A percentile compares a stretch with the other conserved stretches of the same genome.
These are phyloP conservation scores for Lojkania enalia DNA, from an alignment of 2,329 filamentous ascomycete genomes.

Conservation along the genomic window DNA sequence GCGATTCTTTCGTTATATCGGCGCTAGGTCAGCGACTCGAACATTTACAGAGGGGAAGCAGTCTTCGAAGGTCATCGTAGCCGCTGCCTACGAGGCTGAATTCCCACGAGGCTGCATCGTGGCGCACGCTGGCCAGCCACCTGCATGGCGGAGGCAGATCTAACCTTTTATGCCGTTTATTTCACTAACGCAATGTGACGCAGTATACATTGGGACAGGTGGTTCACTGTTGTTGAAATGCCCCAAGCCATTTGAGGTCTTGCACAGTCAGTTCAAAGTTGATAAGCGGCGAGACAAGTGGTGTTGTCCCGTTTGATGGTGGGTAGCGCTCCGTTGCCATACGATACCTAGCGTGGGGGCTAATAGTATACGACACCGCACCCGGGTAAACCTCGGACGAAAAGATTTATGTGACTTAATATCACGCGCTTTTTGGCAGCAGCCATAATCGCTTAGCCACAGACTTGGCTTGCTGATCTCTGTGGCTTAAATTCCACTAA, in stretches of 20 bases:
- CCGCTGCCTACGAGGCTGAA: constrained; percentile 18
- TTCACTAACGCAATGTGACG: too few species aligned
- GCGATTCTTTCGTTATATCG: constrained; percentile 11
- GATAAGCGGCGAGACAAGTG: not conserved
- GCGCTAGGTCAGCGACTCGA: constrained; percentile 10
- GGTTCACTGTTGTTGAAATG: too few species aligned
- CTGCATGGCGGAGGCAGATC: too few species aligned
- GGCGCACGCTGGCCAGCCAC: constrained; percentile 11
- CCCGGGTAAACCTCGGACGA: too few species aligned
- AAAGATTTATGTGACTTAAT: too few species aligned
- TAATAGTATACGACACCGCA: too few species aligned
- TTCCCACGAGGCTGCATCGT: constrained; percentile 18
- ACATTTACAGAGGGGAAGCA: constrained; percentile 10
- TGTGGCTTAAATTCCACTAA: not conserved
- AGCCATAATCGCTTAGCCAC: not conserved
- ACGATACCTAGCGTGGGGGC: too few species aligned
- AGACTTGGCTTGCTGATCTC: not conserved
- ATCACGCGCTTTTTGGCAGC: not conserved
- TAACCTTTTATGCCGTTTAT: too few species aligned
- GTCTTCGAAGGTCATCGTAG: constrained; percentile 12
- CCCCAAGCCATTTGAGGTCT: constrained; percentile 8
- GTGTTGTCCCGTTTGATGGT: too few species aligned
- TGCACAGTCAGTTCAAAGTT: not conserved
- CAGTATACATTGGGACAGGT: too few species aligned
- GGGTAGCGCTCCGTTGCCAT: too few species aligned